Evolutionary conservation across 192 early-diverging fungal genomes (phyloP).

Genomic region (Diversispora eburnea): DNA sequence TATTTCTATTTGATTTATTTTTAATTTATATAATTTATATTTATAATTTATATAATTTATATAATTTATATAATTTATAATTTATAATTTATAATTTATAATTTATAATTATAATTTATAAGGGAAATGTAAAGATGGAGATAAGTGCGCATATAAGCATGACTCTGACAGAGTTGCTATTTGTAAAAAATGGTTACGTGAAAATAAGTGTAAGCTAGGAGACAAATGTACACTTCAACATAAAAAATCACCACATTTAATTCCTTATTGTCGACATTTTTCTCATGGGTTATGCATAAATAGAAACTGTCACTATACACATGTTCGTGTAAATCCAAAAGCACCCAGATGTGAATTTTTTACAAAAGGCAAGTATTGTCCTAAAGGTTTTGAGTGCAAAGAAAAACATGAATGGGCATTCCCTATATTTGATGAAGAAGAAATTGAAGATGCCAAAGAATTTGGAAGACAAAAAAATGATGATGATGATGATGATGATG

Average conservation of each 20-base stretch:
- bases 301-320: conserved; percentile 14
- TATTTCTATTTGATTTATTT: not conserved
- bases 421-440: too few species aligned
- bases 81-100: not conserved
- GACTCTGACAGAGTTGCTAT: not conserved
- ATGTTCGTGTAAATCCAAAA: conserved; percentile 8
- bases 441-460: too few species aligned
- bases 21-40: not conserved
- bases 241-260: not conserved
- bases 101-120: not conserved
- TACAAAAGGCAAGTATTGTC: conserved; percentile 2
- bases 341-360: conserved; percentile 5
- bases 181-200: conserved; percentile 8
- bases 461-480: too few species aligned
- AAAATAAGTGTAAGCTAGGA: not conserved
- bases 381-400: not conserved
- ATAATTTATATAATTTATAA: not conserved
- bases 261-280: conserved; percentile 20
- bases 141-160: conserved; percentile 9
- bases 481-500: too few species aligned
- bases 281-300: not conserved
- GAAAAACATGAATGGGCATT: conserved; percentile 15
- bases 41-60: not conserved
- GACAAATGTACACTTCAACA: conserved; percentile 5
- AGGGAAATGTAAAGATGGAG: conserved; percentile 22